Percentiles rank a stretch among this genome's conserved stretches.
These are phyloP conservation scores for Rhizophlyctis rosea DNA, from an alignment of 192 early-diverging fungal species.

Conservation along the genomic window DNA sequence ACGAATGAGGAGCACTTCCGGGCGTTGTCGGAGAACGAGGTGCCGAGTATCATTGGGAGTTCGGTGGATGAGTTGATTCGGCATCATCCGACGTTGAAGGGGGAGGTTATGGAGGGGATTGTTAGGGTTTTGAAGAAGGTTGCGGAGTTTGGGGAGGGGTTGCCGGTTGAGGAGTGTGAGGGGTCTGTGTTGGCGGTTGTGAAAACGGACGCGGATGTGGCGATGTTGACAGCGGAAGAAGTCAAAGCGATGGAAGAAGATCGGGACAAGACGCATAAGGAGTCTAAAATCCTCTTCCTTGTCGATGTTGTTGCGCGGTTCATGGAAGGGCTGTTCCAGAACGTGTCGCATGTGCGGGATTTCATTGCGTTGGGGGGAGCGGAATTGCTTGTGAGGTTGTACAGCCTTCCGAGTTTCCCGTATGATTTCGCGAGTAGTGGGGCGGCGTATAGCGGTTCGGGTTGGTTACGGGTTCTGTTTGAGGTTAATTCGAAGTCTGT, in stretches of 20 bases:
- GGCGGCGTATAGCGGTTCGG: conserved; percentile 64
- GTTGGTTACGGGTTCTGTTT: conserved; percentile 66
- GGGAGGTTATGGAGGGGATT: conserved; percentile 66
- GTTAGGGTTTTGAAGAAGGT: conserved; percentile 67
- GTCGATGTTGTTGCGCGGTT: conserved; percentile 69
- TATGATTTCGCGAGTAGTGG: conserved; percentile 66
- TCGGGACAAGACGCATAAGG: conserved; percentile 49
- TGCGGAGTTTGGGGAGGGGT: conserved; percentile 54
- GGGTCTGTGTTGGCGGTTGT: background rate
- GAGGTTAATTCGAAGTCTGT: conserved; percentile 64
- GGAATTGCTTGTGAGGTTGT: conserved; percentile 60
- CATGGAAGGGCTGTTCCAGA: conserved; percentile 83
- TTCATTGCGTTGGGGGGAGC: conserved; percentile 67
- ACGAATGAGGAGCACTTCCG: conserved; percentile 74
- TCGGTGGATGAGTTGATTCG: conserved; percentile 94
- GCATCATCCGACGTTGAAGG: conserved; percentile 86
- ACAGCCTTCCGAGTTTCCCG: conserved; percentile 64
- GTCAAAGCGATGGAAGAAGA: conserved; percentile 1
- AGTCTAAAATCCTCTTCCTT: conserved; percentile 39
- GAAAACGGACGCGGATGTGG: background rate
- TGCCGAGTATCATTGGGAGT: conserved; percentile 77
- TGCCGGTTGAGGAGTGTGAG: conserved; percentile 55
- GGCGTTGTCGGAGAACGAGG: conserved; percentile 76
- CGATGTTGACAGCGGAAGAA: background rate
- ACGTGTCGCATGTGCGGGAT: conserved; percentile 67